Base-by-base conservation (phyloP, 2,329 filamentous ascomycete species). In the Penicillium olsonii region DNA sequence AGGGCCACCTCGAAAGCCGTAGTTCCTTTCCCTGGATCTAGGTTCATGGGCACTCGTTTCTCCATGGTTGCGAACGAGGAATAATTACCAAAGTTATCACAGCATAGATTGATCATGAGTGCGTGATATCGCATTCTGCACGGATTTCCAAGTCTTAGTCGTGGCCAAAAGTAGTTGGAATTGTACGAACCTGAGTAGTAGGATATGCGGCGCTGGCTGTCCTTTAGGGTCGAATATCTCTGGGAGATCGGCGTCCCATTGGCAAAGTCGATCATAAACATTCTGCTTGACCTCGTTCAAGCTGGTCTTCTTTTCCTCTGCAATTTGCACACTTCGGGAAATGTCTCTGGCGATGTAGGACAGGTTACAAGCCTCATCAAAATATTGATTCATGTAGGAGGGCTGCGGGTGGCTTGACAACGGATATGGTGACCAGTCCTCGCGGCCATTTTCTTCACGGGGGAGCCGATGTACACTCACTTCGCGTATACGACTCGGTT, bases 71-170 rank as follows among this genome's bases (percentile, higher is more conserved):
- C 26, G 22, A 49, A 48, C 6, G 47, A 41, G 1, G 43, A 35
- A 12, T 53, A 43, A 2, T 43, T 34, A 2, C 52, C 45, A 26
- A 56, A 44, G 24, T 51, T 44, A 42, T 62, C 61, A 34, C 49
- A 60, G 39, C 61, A 61, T 10, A 67, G 47, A 37, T 55, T 65
- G 19, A 67, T 67, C 4, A 60, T 33, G 8, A 60, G 50, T 2
- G 61, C 53, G 27, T 65, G 50, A 27, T 64, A 66, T 9, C 63
- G 60, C 54, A 65, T 64, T 24, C 64, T 65, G 14, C 19, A 6
- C 6, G 17, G n/a, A 20, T 2, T 40, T 17, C 4, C 17, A 12
- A n/a, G 5, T 31, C 2, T 37, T 19, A 19, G 14, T 12, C 12
- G 20, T 45, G 29, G 45, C 43, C 17, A 17, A 2, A 33, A 19